Conservation (phyloP, 306 rosid genomes). For the Acmispon strigosus region DNA sequence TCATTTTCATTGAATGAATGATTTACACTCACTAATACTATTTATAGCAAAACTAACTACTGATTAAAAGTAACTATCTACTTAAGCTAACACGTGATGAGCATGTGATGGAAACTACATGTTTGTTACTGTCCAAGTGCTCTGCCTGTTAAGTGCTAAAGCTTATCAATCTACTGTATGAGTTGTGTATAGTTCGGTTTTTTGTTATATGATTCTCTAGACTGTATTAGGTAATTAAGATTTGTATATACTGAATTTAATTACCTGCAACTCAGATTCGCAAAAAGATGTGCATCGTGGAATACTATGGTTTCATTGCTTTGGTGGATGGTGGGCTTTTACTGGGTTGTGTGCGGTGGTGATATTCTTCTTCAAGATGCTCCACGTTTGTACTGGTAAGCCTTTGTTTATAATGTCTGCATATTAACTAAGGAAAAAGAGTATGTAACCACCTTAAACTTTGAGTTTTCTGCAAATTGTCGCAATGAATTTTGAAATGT, state of each 20-base stretch:
- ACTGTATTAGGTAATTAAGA: background rate
- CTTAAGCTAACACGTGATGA: too few species aligned
- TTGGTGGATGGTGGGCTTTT: conserved; percentile 93
- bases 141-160: background rate
- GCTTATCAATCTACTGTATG: background rate
- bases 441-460: background rate
- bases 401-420: conserved; percentile 5
- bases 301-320: conserved; percentile 74
- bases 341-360: conserved; percentile 88
- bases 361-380: conserved; percentile 59
- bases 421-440: background rate
- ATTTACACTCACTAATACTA: too few species aligned
- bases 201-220: conserved; percentile 10
- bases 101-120: background rate
- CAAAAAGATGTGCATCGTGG: conserved; percentile 64
- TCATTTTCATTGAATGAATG: too few species aligned
- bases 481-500: background rate
- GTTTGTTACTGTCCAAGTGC: background rate
- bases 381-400: conserved; percentile 78
- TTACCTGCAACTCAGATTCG: conserved; percentile 36
- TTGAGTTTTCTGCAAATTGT: background rate
- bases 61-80: too few species aligned
- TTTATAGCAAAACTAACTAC: too few species aligned
- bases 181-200: background rate
- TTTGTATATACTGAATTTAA: conserved; percentile 30